Conservation (phyloP, 148 eudicot species). For the Rhododendron ferrugineum region DNA sequence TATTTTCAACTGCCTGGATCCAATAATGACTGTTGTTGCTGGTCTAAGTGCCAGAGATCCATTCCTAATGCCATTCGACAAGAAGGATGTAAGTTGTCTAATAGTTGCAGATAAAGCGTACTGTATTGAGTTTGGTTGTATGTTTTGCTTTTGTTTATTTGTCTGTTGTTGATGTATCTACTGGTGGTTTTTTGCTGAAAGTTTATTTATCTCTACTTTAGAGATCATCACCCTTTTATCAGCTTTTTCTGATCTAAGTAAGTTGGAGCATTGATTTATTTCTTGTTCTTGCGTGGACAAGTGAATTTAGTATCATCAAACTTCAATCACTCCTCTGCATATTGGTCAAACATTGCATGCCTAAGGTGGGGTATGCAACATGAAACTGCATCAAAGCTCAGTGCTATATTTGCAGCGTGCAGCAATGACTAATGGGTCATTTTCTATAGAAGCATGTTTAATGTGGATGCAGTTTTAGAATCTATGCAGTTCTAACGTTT, state of each 20-base stretch:
- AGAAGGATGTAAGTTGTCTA: conserved; percentile 65
- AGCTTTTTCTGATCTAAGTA: not conserved
- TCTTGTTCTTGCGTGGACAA: not conserved
- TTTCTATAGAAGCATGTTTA: not conserved
- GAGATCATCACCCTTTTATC: not conserved
- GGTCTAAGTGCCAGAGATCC: conserved; percentile 93
- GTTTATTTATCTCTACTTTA: not conserved
- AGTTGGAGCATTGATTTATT: not conserved
- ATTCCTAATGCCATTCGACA: conserved; percentile 85
- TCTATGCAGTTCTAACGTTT: not conserved
- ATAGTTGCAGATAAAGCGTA: not conserved
- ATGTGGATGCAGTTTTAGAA: not conserved
- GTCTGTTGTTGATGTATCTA: conserved; percentile 1
- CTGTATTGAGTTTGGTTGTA: not conserved
- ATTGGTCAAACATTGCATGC: not conserved
- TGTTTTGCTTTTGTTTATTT: not conserved
- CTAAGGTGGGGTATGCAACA: not conserved
- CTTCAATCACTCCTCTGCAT: not conserved
- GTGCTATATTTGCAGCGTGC: not conserved
- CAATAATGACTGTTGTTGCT: conserved; percentile 94
- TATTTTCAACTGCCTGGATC: conserved; percentile 89
- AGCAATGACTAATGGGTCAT: not conserved
- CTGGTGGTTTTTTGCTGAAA: not conserved
- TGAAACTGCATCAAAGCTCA: not conserved
- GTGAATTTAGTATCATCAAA: not conserved